A percentile compares a stretch with the other conserved stretches of the same genome.
Conservation (phyloP, 139 green algal species). For the Coelastrella sp. region DNA sequence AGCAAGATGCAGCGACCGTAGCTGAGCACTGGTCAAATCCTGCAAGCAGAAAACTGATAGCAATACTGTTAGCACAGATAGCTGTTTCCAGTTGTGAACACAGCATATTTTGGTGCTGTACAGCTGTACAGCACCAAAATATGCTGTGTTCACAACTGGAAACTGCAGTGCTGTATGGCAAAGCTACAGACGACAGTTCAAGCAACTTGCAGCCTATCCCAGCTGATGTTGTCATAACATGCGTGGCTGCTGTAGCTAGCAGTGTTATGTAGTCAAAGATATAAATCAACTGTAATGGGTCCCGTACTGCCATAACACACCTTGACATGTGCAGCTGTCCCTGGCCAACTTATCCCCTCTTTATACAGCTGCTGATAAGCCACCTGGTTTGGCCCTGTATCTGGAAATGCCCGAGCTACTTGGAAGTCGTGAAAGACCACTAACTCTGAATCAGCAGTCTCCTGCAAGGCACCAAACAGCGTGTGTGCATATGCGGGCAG, state of each 20-base stretch:
- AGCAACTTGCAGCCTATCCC: too few relatives aligned
- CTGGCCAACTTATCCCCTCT: neutral
- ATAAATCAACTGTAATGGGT: too few relatives aligned
- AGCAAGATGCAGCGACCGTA: constrained; percentile 3
- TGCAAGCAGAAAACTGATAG: neutral
- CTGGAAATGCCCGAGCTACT: neutral
- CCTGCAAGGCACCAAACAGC: neutral
- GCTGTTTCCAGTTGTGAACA: too few relatives aligned
- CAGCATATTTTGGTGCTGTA: too few relatives aligned
- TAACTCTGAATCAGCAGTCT: constrained; percentile 28
- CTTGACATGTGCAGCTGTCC: neutral
- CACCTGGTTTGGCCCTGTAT: neutral
- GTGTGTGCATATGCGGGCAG: too few relatives aligned
- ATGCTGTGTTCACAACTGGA: too few relatives aligned
- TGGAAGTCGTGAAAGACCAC: constrained; percentile 23
- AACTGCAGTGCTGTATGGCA: too few relatives aligned
- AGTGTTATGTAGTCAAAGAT: too few relatives aligned
- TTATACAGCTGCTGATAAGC: constrained; percentile 9
- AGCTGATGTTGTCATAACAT: neutral
- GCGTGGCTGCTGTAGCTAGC: too few relatives aligned
- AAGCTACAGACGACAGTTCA: too few relatives aligned
- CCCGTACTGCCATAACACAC: neutral
- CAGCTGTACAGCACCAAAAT: too few relatives aligned
- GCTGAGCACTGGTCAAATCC: constrained; percentile 19
- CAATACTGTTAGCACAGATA: too few relatives aligned